Evolutionary conservation across 371 early-diverging fungal genomes (phyloP), one percentile per base, ranked within the genome.

Genomic region (Syncephalastrum racemosum): DNA sequence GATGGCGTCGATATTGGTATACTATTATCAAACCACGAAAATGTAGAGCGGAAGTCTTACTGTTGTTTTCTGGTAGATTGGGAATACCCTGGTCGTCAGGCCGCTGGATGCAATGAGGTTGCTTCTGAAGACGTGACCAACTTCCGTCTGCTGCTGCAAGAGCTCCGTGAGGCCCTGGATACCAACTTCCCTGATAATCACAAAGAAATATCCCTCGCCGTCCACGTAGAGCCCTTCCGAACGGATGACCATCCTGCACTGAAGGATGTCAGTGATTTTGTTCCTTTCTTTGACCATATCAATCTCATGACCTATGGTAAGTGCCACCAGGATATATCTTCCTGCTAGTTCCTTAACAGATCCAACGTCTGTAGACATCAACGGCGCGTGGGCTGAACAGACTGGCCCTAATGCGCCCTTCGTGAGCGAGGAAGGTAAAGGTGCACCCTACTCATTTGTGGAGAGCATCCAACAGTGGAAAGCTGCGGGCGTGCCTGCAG

Each of bases 81-180:
- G 92, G 92, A 93, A 62, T 92, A 86, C 57, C 91, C 92, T n/a
- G 90, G 84, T 13, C 73, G 82, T 14, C 70, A 81, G 50, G 91
- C 85, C 4, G 78, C 84, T 22, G 82, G 80, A 7, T 88, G 90
- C 64, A 93, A 91, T 62, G 67, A 71, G 23, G 58, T 77, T 44
- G 71, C 74, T 45, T 62, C 62, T 12, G 49, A 76, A 15, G 82
- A 79, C 57, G 71, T 87, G 7, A 70, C 78, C 48, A 85, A 83
- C 55, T 78, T 81, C 47, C 66, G 83, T 14, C 45, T 63, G n/a
- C 54, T 75, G 22, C 66, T 92, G 1, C 68, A 85, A 18, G 85
- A 85, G 19, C 62, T 90, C 20, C 83, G 90, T 18, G 67, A 70
- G 2, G 80, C 83, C 1, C 58, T 90, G 57, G 87, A 88, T 53